Percentiles rank a stretch among this genome's conserved stretches.
Conservation (phyloP, 139 green algal genomes). For the Chlamydomonas sp. region DNA sequence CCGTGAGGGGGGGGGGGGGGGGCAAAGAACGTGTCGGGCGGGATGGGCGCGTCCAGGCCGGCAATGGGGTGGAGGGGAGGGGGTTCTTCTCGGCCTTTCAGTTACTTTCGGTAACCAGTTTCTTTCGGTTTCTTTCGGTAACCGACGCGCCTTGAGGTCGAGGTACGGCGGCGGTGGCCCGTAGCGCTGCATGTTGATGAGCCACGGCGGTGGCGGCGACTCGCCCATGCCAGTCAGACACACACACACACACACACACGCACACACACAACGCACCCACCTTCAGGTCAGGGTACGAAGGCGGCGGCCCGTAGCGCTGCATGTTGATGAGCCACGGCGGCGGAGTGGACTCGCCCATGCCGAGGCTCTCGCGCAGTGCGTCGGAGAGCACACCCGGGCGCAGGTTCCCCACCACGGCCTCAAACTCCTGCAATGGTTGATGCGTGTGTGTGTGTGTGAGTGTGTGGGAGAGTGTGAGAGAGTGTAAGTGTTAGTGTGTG, state of each 20-base stretch:
- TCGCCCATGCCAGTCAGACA: constrained; percentile 18
- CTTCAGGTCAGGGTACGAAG: constrained; percentile 82
- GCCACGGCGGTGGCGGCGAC: constrained; percentile 81
- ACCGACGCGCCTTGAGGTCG: constrained; percentile 64
- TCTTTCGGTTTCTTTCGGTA: too few species aligned
- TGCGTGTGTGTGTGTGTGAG: too few species aligned
- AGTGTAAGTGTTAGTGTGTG: too few species aligned
- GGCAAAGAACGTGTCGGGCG: too few species aligned
- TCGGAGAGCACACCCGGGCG: constrained; percentile 57
- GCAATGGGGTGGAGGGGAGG: too few species aligned
- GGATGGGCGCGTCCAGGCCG: too few species aligned
- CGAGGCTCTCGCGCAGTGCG: constrained; percentile 74
- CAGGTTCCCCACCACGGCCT: constrained; percentile 40
- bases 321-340: constrained; percentile 98
- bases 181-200: constrained; percentile 98
- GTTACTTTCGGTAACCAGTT: too few species aligned
- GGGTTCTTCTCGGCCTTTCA: too few species aligned
- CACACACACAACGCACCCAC: too few species aligned
- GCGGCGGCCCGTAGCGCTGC: constrained; percentile 95
- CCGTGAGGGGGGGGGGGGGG: too few species aligned
- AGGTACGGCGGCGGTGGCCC: constrained; percentile 92
- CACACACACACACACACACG: neutral
- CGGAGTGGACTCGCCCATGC: constrained; percentile 70
- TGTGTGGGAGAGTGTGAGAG: too few species aligned
- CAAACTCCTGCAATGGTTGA: constrained; percentile 33